Evolutionary conservation across 371 early-diverging fungal species (phyloP).

Genomic region (Mortierella sp.): DNA sequence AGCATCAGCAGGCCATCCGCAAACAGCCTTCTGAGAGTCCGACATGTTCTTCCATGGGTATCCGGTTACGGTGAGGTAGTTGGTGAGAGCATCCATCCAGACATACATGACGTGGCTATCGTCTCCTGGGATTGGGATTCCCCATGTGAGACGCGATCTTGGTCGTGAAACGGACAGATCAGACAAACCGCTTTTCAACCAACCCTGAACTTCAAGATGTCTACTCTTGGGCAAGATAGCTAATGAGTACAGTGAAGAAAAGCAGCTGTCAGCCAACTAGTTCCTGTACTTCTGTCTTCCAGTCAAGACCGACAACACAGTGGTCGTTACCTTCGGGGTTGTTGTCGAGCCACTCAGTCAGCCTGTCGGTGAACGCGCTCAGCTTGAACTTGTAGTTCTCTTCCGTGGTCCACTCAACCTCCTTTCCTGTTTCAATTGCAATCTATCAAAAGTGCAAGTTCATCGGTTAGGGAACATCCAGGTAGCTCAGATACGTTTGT

Average conservation of each 20-base stretch:
- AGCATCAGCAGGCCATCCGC: conserved; percentile 81
- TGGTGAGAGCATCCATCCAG: conserved; percentile 97
- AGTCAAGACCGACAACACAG: background rate
- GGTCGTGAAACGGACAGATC: conserved; percentile 94
- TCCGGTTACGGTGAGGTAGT: conserved; percentile 91
- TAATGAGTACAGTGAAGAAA: conserved; percentile 17
- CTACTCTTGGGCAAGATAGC: conserved; percentile 77
- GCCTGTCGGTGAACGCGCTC: conserved; percentile 69
- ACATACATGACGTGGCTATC: conserved; percentile 94
- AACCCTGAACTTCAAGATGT: conserved; percentile 71
- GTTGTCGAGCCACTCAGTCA: conserved; percentile 79
- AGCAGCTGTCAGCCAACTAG: background rate
- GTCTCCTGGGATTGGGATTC: conserved; percentile 94
- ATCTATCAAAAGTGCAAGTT: conserved; percentile 47
- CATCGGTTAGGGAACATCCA: background rate
- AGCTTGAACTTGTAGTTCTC: conserved; percentile 95
- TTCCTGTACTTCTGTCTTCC: background rate
- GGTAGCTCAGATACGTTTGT: background rate
- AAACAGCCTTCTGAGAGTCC: background rate
- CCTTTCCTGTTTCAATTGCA: conserved; percentile 86
- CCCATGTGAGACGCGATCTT: conserved; percentile 87
- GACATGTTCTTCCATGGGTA: conserved; percentile 76
- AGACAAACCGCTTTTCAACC: conserved; percentile 64
- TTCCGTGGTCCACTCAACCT: conserved; percentile 92
- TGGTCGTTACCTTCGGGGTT: conserved; percentile 65